phyloP scores from a whole-genome alignment of 192 early-diverging fungal genomes.

The Gonapodya prolifera region DNA sequence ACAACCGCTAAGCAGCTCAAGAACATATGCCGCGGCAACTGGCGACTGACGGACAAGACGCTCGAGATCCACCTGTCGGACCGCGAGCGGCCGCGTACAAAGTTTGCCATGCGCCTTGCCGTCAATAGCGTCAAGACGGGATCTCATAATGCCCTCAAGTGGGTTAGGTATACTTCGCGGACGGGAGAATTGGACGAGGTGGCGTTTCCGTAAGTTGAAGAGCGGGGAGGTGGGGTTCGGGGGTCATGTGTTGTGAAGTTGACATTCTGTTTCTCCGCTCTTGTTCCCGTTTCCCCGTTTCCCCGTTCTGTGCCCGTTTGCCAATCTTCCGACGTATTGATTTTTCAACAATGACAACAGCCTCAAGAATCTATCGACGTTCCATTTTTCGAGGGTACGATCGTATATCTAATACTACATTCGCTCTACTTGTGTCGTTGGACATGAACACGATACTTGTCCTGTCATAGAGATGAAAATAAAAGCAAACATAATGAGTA shows the following conservation, averaged over 20 bases:
- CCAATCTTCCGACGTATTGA: no score
- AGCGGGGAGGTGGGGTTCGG: neutral
- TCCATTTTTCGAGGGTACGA: neutral
- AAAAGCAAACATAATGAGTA: neutral
- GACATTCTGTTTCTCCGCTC: no score
- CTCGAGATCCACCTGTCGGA: constrained; percentile 5
- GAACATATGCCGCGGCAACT: constrained; percentile 14
- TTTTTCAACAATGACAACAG: neutral
- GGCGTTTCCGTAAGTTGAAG: neutral
- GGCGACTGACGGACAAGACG: neutral
- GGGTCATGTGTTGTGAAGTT: no score
- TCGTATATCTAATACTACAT: neutral
- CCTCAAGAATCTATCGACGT: neutral
- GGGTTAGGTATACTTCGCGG: neutral
- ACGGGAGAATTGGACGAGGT: neutral
- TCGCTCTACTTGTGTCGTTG: neutral
- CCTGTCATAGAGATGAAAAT: neutral
- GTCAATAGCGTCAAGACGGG: neutral
- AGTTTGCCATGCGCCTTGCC: constrained; percentile 7
- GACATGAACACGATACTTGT: neutral
- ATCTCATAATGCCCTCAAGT: neutral
- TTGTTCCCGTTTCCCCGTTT: no score
- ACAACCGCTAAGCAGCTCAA: constrained; percentile 7
- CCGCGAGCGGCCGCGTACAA: constrained; percentile 1
- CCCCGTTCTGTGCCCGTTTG: no score